Conservation (phyloP, 805 yeast genomes). For the Komagataella phaffii region DNA sequence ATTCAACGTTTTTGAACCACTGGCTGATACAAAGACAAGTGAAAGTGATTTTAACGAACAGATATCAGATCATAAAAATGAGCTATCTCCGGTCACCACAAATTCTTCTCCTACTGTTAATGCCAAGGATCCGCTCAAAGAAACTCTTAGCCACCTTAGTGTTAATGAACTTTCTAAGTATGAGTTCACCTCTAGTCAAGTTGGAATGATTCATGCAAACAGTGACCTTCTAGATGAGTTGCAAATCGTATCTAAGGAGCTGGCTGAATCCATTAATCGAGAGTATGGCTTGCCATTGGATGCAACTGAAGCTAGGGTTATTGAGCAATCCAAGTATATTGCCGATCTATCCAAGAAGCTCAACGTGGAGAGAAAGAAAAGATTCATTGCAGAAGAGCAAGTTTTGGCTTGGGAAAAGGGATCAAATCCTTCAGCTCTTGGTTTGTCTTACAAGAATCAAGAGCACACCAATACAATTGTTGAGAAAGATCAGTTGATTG, state of each 20-base stretch:
- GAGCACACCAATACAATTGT: conserved; percentile 33
- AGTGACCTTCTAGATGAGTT: conserved; percentile 46
- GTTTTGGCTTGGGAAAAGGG: conserved; percentile 42
- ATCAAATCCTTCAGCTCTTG: conserved; percentile 36
- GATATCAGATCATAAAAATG: background rate
- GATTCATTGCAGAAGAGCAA: conserved; percentile 64
- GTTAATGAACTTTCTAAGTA: background rate
- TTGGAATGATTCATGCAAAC: conserved; percentile 48
- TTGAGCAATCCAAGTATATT: conserved; percentile 27
- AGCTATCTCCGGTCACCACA: background rate
- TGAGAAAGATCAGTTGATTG: conserved; percentile 32
- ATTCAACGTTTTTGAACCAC: background rate
- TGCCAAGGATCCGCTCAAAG: background rate
- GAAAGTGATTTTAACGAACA: background rate
- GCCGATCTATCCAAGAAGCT: conserved; percentile 41
- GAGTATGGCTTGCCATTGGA: conserved; percentile 46
- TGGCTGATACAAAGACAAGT: background rate
- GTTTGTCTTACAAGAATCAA: conserved; percentile 42
- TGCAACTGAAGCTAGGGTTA: conserved; percentile 11
- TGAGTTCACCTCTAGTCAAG: conserved; percentile 42
- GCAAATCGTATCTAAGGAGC: conserved; percentile 54
- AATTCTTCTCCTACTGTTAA: conserved; percentile 1
- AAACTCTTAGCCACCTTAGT: background rate
- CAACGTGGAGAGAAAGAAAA: conserved; percentile 47
- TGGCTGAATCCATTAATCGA: conserved; percentile 59